A percentile compares a stretch with the other conserved stretches of the same genome.
Conservation (phyloP, 1,284 basidiomycete genomes). For the Vanrija sp. region DNA sequence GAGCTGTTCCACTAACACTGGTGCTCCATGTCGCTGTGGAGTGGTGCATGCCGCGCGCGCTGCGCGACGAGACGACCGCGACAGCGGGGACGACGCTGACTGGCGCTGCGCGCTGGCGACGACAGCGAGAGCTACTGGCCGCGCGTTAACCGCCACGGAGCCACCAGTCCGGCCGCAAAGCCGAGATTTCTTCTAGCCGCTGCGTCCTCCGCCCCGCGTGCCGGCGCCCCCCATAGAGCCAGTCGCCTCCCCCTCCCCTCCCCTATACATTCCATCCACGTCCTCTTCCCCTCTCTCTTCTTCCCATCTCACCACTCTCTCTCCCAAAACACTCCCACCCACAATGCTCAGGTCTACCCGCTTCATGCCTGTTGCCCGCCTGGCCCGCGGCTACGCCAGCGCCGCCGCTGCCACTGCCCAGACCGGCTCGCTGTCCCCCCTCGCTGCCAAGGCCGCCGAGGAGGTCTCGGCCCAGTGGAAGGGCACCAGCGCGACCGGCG, state of each 20-base stretch:
- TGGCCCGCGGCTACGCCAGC: conserved; percentile 25
- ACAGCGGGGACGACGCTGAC: no score
- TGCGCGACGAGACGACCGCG: no score
- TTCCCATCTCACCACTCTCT: conserved; percentile 4
- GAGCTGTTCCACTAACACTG: no score
- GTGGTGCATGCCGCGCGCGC: no score
- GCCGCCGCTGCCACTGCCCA: conserved; percentile 18
- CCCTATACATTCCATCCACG: background rate
- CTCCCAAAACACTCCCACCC: background rate
- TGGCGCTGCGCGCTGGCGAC: no score
- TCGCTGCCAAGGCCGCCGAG: conserved; percentile 35
- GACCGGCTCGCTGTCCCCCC: conserved; percentile 21
- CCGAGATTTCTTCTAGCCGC: no score
- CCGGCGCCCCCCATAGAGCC: no score
- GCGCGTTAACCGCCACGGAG: no score
- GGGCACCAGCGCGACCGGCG: conserved; percentile 76
- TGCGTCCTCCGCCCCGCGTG: no score
- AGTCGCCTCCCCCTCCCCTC: background rate
- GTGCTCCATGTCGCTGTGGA: no score
- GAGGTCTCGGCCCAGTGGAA: conserved; percentile 59
- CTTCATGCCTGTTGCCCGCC: conserved; percentile 3
- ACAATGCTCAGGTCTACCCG: conserved; percentile 18
- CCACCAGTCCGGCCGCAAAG: no score
- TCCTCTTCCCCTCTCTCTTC: conserved; percentile 1
- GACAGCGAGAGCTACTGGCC: no score